A percentile compares a stretch with the other conserved stretches of the same genome.
Conservation (phyloP, 495 filamentous ascomycete species). For the Darksidea phi region DNA sequence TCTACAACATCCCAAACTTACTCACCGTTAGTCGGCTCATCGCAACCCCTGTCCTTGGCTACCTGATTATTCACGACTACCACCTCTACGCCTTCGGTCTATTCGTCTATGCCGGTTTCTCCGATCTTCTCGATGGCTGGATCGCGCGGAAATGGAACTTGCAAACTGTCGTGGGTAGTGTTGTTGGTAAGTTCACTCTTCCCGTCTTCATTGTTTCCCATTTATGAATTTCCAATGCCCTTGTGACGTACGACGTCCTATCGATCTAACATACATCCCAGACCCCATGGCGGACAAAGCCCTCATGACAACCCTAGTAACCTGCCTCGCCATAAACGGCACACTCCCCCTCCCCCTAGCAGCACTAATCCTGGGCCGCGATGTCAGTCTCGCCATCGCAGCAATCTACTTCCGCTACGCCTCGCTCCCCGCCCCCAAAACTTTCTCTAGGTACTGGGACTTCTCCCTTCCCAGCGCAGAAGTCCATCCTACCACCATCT, state of each 20-base stretch:
- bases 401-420: conserved; percentile 96
- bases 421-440: conserved; percentile 87
- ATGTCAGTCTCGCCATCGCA: conserved; percentile 79
- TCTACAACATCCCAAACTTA: conserved; percentile 91
- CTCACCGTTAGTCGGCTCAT: conserved; percentile 85
- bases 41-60: conserved; percentile 82
- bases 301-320: conserved; percentile 82
- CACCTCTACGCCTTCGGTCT: conserved; percentile 74
- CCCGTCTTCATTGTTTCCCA: too few species aligned
- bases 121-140: conserved; percentile 88
- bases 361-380: conserved; percentile 82
- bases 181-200: too few species aligned
- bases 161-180: conserved; percentile 91
- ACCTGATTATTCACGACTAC: conserved; percentile 80
- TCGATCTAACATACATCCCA: too few species aligned
- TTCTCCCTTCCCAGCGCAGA: conserved; percentile 91
- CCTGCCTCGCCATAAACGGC: conserved; percentile 77
- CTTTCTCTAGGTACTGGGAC: conserved; percentile 93
- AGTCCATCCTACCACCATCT: conserved; percentile 86
- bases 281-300: conserved; percentile 94
- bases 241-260: too few species aligned
- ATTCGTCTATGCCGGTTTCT: conserved; percentile 87
- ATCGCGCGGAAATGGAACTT: conserved; percentile 84
- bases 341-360: conserved; percentile 82
- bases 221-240: too few species aligned